These are phyloP conservation scores for Aspergillus luchuensis DNA, from an alignment of 2,329 filamentous ascomycete species.

Conservation along the genomic window DNA sequence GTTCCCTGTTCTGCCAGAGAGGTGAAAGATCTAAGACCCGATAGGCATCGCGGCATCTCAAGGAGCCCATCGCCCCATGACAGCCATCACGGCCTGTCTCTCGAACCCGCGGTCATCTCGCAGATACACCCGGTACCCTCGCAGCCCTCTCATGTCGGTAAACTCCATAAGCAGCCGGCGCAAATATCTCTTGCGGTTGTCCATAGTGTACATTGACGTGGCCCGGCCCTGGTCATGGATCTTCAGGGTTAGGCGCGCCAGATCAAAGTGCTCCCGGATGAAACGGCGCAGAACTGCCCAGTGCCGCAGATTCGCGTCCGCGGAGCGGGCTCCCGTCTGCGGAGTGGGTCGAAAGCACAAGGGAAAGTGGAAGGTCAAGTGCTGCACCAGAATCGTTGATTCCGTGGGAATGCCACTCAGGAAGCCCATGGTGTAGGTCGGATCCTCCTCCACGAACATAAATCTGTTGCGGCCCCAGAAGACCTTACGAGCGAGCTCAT, in stretches of 20 bases:
- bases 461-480: constrained; percentile 28
- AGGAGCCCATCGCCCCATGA: constrained; percentile 14
- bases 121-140: constrained; percentile 24
- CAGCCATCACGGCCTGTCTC: constrained; percentile 17
- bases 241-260: constrained; percentile 22
- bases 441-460: constrained; percentile 26
- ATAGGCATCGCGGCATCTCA: too few species aligned
- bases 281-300: constrained; percentile 32
- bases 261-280: constrained; percentile 30
- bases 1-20: too few species aligned
- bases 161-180: constrained; percentile 24
- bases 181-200: constrained; percentile 20
- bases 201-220: not conserved
- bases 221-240: constrained; percentile 23
- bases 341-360: constrained; percentile 9
- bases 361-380: constrained; percentile 27
- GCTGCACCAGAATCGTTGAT: constrained; percentile 23
- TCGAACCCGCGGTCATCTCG: constrained; percentile 24
- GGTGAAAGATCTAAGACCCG: too few species aligned
- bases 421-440: constrained; percentile 25
- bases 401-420: constrained; percentile 21
- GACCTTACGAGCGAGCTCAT: constrained; percentile 23
- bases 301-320: constrained; percentile 18
- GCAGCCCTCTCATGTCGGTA: constrained; percentile 20
- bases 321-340: constrained; percentile 5